Evolutionary conservation across 2,329 filamentous ascomycete genomes (phyloP).

Genomic region (Colletotrichum brevisporum): DNA sequence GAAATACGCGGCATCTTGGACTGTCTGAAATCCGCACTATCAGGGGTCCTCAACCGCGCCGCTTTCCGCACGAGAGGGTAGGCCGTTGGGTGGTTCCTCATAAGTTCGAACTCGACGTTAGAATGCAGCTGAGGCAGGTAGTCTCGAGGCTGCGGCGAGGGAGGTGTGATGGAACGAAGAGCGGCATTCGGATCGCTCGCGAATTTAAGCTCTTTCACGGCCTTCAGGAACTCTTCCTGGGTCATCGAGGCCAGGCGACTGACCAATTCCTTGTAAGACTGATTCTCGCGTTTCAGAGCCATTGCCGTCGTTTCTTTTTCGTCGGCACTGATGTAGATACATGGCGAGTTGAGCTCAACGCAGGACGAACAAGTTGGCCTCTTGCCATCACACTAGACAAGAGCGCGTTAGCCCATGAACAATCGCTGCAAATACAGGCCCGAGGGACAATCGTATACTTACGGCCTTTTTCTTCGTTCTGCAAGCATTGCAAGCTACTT

Average conservation of each 20-base stretch:
- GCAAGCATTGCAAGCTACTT: slow-evolving; percentile 44
- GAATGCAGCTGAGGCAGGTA: slow-evolving; percentile 31
- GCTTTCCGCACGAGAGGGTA: slow-evolving; percentile 28
- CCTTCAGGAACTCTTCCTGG: slow-evolving; percentile 34
- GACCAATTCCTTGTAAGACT: slow-evolving; percentile 45
- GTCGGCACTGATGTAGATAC: slow-evolving; percentile 40
- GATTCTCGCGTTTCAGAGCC: slow-evolving; percentile 36
- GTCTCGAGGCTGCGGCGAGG: slow-evolving; percentile 12
- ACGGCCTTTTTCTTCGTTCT: slow-evolving; percentile 44
- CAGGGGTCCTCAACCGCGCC: neutral
- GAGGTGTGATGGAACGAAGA: slow-evolving; percentile 25
- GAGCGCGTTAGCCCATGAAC: slow-evolving; percentile 11
- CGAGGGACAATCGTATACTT: slow-evolving; percentile 7
- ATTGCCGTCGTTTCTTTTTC: slow-evolving; percentile 40
- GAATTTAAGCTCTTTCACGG: slow-evolving; percentile 43
- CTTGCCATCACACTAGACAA: slow-evolving; percentile 41
- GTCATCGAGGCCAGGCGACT: slow-evolving; percentile 44
- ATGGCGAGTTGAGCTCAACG: slow-evolving; percentile 31
- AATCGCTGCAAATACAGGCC: neutral
- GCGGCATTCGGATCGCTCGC: slow-evolving; percentile 42
- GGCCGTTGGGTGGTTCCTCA: slow-evolving; percentile 23
- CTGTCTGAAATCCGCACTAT: slow-evolving; percentile 11
- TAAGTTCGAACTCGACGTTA: slow-evolving; percentile 35
- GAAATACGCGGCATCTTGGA: slow-evolving; percentile 26
- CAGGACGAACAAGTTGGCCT: slow-evolving; percentile 43